phyloP scores from a whole-genome alignment of 2,329 filamentous ascomycete species.

The Alternaria gaisen region DNA sequence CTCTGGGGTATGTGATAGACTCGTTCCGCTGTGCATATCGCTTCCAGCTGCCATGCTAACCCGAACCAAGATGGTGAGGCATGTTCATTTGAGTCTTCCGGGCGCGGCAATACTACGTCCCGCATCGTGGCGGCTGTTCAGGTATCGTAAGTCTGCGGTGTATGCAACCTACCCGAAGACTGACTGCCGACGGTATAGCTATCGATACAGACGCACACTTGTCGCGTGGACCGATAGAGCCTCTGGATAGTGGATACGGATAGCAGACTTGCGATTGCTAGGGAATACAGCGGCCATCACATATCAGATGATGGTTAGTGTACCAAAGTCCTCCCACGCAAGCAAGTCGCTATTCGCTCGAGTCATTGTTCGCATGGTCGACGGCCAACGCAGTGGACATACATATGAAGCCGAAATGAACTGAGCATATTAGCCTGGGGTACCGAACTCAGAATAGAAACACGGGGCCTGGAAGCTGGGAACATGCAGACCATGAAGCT shows the following conservation, averaged over 20 bases:
- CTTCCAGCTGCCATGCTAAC: conserved; percentile 19
- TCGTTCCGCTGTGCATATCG: conserved; percentile 19
- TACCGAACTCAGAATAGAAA: conserved; percentile 45
- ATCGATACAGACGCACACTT: background rate
- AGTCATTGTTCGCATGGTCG: conserved; percentile 15
- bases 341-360: conserved; percentile 24
- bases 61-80: conserved; percentile 16
- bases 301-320: conserved; percentile 21
- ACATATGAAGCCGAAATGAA: conserved; percentile 43
- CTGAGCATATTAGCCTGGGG: conserved; percentile 40
- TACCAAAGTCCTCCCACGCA: conserved; percentile 14
- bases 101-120: conserved; percentile 21
- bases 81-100: conserved; percentile 26
- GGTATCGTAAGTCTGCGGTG: conserved; percentile 20
- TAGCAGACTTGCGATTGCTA: background rate
- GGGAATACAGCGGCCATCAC: conserved; percentile 6
- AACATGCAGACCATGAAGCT: conserved; percentile 15
- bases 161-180: conserved; percentile 18
- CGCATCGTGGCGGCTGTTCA: conserved; percentile 17
- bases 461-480: conserved; percentile 29
- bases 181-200: conserved; percentile 3
- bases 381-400: conserved; percentile 30
- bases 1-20: conserved; percentile 26
- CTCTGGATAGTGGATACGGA: conserved; percentile 16
- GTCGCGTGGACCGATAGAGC: conserved; percentile 10